phyloP scores from a whole-genome alignment of 179 eudicot species.

The Camellia oleifera region DNA sequence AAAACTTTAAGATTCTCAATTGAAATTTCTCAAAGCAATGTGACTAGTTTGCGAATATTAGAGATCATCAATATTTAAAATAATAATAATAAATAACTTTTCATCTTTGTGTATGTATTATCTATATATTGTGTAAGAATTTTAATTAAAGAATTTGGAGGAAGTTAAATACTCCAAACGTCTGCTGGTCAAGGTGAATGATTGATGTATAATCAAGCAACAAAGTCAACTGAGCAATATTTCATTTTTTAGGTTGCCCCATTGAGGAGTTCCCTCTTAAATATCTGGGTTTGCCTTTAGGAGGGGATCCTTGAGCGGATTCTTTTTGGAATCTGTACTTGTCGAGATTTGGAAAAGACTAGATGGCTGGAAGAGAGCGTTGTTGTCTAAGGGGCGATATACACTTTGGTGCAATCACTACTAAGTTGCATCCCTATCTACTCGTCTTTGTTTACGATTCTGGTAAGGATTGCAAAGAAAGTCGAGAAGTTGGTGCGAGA shows the following conservation, averaged over 20 bases:
- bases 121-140: neutral
- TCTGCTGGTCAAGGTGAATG: conserved; percentile 5
- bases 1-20: neutral
- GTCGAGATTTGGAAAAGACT: too few relatives aligned
- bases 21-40: neutral
- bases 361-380: too few relatives aligned
- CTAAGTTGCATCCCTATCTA: too few relatives aligned
- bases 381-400: too few relatives aligned
- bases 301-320: too few relatives aligned
- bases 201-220: neutral
- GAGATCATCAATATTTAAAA: neutral
- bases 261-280: too few relatives aligned
- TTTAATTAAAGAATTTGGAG: neutral
- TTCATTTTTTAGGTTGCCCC: neutral
- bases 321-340: too few relatives aligned
- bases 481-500: too few relatives aligned
- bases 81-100: neutral
- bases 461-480: too few relatives aligned
- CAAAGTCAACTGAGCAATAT: neutral
- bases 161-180: neutral
- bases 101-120: neutral
- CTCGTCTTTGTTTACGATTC: too few relatives aligned
- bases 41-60: neutral
- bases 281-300: too few relatives aligned
- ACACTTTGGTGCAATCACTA: too few relatives aligned